Percentiles rank a stretch among this genome's conserved stretches.
Conservation (phyloP, 1,284 basidiomycete species). For the Boletus mariae region DNA sequence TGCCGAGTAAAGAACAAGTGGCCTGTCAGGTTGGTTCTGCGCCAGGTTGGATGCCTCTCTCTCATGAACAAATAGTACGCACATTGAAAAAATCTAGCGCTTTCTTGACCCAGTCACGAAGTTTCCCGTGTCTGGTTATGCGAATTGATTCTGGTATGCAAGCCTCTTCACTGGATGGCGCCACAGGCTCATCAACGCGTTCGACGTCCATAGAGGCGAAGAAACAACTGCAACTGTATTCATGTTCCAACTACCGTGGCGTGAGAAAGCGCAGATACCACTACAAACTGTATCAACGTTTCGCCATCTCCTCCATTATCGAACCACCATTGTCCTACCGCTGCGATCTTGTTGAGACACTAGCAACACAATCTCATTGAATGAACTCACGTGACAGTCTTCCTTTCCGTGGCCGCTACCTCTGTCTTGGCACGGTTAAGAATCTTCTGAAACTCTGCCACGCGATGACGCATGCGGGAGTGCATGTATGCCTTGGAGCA, state of each 20-base stretch:
- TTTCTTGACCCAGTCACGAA: conserved; percentile 58
- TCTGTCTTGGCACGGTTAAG: conserved; percentile 98
- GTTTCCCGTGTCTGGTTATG: conserved; percentile 63
- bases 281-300: neutral
- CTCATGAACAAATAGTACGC: conserved; percentile 17
- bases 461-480: conserved; percentile 92
- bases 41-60: conserved; percentile 8
- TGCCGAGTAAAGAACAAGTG: conserved; percentile 67
- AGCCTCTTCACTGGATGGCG: conserved; percentile 7
- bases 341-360: conserved; percentile 30
- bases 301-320: conserved; percentile 26
- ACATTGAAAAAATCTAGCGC: conserved; percentile 64
- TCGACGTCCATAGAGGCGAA: conserved; percentile 17
- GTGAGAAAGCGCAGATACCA: conserved; percentile 16
- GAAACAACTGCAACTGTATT: no score
- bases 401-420: conserved; percentile 77
- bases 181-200: conserved; percentile 2
- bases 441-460: conserved; percentile 96
- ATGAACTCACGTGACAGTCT: conserved; percentile 80
- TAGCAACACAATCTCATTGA: neutral
- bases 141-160: conserved; percentile 38
- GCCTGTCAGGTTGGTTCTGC: conserved; percentile 54
- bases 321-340: conserved; percentile 51
- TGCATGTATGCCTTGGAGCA: conserved; percentile 99
- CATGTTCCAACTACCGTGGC: conserved; percentile 8